phyloP scores from a whole-genome alignment of 2,329 filamentous ascomycete genomes.

The Aureobasidium musti region DNA sequence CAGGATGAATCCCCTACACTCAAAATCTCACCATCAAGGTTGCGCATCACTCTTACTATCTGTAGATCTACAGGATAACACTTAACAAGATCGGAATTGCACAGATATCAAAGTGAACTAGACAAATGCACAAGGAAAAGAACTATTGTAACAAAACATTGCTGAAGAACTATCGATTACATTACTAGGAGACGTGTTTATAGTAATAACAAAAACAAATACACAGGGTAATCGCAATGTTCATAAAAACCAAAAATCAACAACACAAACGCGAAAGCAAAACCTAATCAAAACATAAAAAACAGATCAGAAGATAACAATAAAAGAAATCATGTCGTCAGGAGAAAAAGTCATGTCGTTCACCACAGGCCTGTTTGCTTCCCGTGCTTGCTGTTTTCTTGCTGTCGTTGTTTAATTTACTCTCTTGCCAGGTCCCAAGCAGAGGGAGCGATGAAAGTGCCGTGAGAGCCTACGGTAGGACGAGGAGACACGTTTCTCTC shows the following conservation, averaged over 20 bases:
- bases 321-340: constrained; percentile 1
- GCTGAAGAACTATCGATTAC: neutral
- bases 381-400: neutral
- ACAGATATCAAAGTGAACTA: too few relatives aligned
- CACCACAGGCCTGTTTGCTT: constrained; percentile 14
- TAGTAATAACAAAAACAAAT: neutral
- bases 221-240: constrained; percentile 17
- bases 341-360: neutral
- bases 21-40: too few relatives aligned
- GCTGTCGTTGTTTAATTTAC: neutral
- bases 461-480: neutral
- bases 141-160: neutral
- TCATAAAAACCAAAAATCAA: neutral
- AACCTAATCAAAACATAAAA: neutral
- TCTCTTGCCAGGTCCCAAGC: constrained; percentile 26
- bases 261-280: neutral
- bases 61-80: too few relatives aligned
- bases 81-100: too few relatives aligned
- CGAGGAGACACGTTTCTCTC: neutral
- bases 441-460: constrained; percentile 9
- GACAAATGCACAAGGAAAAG: too few relatives aligned
- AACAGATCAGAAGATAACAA: neutral
- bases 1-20: too few relatives aligned
- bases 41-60: too few relatives aligned
- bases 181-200: neutral